A percentile compares a stretch with the other conserved stretches of the same genome.
Evolutionary conservation across 2,329 filamentous ascomycete genomes (phyloP).

Genomic region (Sarocladium brachiariae): DNA sequence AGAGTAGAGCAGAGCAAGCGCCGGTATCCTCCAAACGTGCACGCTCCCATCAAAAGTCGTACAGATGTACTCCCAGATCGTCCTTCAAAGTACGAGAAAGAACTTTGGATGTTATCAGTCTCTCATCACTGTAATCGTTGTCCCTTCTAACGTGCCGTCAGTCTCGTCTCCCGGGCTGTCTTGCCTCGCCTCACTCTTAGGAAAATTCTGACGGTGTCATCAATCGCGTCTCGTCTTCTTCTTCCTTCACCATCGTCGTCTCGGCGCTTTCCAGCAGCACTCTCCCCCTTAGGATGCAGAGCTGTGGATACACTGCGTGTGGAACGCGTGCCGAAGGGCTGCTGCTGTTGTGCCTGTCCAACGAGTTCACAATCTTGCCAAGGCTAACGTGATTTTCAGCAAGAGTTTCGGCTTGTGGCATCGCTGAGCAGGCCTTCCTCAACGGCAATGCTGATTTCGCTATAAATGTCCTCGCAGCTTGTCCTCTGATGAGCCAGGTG

Average conservation of each 20-base stretch:
- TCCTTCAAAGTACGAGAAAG: constrained; percentile 11
- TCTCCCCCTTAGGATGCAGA: constrained; percentile 25
- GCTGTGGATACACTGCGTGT: constrained; percentile 38
- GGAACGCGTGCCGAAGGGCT: constrained; percentile 22
- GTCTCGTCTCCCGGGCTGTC: constrained; percentile 34
- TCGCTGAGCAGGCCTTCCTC: constrained; percentile 55
- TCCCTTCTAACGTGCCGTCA: constrained; percentile 22
- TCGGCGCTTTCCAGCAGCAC: constrained; percentile 30
- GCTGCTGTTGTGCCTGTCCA: constrained; percentile 35
- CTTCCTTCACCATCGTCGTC: constrained; percentile 29
- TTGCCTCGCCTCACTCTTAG: constrained; percentile 27
- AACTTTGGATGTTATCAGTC: constrained; percentile 1
- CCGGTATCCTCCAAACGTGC: not conserved
- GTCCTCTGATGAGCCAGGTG: constrained; percentile 54
- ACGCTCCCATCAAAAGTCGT: constrained; percentile 15
- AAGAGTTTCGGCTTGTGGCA: constrained; percentile 54
- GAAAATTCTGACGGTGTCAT: constrained; percentile 24
- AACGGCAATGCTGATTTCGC: constrained; percentile 53
- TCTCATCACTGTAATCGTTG: constrained; percentile 14
- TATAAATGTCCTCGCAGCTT: constrained; percentile 52
- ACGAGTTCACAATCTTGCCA: constrained; percentile 59
- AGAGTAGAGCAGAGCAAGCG: not conserved
- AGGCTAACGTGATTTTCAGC: constrained; percentile 61
- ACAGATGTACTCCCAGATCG: too few relatives aligned
- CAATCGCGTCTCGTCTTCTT: constrained; percentile 39